Evolutionary conservation across 306 rosid genomes (phyloP), one percentile per base, ranked within the genome.

Genomic region (Sphenostylis stenocarpa): DNA sequence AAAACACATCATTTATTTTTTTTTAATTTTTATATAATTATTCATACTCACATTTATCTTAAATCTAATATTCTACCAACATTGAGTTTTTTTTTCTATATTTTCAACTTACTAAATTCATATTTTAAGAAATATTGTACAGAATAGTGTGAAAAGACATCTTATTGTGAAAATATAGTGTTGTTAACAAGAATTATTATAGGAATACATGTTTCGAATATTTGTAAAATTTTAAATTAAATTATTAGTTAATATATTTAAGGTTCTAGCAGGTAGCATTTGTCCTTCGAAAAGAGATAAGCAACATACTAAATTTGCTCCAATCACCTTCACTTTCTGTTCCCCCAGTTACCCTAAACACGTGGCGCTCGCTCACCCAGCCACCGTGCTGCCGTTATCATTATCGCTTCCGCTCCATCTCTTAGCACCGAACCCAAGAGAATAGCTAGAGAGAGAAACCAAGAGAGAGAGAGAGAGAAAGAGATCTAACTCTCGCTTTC

Each of bases 351-450:
- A 86, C 89, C 90, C 88, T 87, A 81, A 83, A 90, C 97, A 90
- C 91, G 95, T 90, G 97, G 89, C 52, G 86, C 14, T 0, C 67
- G 23, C 61, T 82, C 52, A 78, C 79, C 81, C 77, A 85, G 85
- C 90, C 92, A 87, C 90, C 86, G 84, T 67, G 81, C 86, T 73
- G 19, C 85, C 68, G 87, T 82, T 86, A 88, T 86, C 95, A 84
- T 85, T 85, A 88, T 88, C 87, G 85, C 55, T 87, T 84, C 84
- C 47, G 81, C 78, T 81, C 88, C 83, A 73, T 83, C 76, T 34
- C 70, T 75, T 38, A 41, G 72, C 26, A 81, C 77, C 67, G 23
- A 67, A 81, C 80, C 62, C 44, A 36, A 21, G 29, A 41, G 16
- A 6, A 31, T 61, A 21, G 77, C 19, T 38, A 81, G 81, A 76